Evolutionary conservation across 495 filamentous ascomycete species (phyloP), one percentile per base, ranked within the genome.

Genomic region (Penicillium macrosclerotiorum): DNA sequence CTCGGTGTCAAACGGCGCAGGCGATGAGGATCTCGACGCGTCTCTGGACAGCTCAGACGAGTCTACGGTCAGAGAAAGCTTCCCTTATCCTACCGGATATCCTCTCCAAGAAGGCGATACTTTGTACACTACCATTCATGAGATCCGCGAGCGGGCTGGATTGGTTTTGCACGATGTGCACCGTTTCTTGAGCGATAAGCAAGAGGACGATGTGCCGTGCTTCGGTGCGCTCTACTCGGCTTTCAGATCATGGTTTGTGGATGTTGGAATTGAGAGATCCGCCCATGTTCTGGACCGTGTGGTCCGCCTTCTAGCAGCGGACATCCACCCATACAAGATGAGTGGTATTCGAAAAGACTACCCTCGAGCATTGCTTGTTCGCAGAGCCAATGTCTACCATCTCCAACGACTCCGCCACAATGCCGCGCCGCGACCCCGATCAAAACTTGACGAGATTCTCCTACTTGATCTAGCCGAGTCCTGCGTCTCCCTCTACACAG

Each of bases 201-300:
- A 96, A 62, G 85, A 96, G 62, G 93, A 99, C 61, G 93, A 97
- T 58, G 93, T 99, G 8, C 79, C 88, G 2, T 96, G 90, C 67
- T 99, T 97, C 66, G 94, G 86, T 24, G 80, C 90, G 18, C 63
- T 99, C 8, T 99, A 96, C 63, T 88, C 83, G 18, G 85, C 93
- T 1, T 99, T 95, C 65, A 74, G 86, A 12, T 90, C 85, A n/a
- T 99, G 90, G 89, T 96, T 99, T 56, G 86, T 94, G 6, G 93
- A 99, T 54, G 90, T 97, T 34, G 94, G 94, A 14, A 94, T 96
- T 46, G 93, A 99, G 59, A 75, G 93, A 45, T 95, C 90, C 7
- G 92, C 93, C 5, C 94, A 96, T 61, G 88, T 93, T 8, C 71
- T 99, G 22, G 93, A 99, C 58, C 77, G 94, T 18, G 81, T 96